Base-by-base conservation (phyloP, 805 yeast genomes). In the Scheffersomyces lignosus region DNA sequence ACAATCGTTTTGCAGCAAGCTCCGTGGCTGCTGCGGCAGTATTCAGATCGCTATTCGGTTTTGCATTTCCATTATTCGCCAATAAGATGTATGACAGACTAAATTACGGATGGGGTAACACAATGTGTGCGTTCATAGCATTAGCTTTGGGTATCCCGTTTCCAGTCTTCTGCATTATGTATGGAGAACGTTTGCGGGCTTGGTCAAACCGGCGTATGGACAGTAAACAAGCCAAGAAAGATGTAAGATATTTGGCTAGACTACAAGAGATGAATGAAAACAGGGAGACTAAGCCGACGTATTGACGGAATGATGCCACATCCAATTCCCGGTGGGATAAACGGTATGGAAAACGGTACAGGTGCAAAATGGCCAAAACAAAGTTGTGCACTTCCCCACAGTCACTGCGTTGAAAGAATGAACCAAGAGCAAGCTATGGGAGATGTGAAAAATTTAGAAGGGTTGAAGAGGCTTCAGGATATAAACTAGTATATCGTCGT, bases 11-110 rank as follows among this genome's bases (percentile, higher is more conserved):
- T 33, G 66, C 69, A 15, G 71, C 71, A 9, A 54, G 62, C 24
- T 57, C 70, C 12, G 60, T 66, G 4, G 71, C 71, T 2, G 70
- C 72, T 2, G 69, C 69, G 3, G 69, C 71, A n/a, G 51, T 66
- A 20, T 65, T 66, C 45, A 49, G 72, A 33, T 62, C 64, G 15
- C 44, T 60, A 13, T 62, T 66, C 46, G 72, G 71, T 9, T 65
- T 65, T 36, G 45, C 51, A 29, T 64, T 66, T 48, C 72, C 71
- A 3, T 44, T 66, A 15, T 62, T 65, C 39, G 70, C 70, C 7
- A 45, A 54, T n/a, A 47, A 49, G 25, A 61, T 66, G 66, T 66
- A 66, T 36, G 59, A 42, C 13, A 41, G 35, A 25, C 42, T 66
- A 31, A 58, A 57, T 7, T 66, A 66, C 40, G 71, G 71, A 4